Evolutionary conservation across 2,329 filamentous ascomycete species (phyloP), one percentile per base, ranked within the genome.

Genomic region (Apiospora phragmitis): DNA sequence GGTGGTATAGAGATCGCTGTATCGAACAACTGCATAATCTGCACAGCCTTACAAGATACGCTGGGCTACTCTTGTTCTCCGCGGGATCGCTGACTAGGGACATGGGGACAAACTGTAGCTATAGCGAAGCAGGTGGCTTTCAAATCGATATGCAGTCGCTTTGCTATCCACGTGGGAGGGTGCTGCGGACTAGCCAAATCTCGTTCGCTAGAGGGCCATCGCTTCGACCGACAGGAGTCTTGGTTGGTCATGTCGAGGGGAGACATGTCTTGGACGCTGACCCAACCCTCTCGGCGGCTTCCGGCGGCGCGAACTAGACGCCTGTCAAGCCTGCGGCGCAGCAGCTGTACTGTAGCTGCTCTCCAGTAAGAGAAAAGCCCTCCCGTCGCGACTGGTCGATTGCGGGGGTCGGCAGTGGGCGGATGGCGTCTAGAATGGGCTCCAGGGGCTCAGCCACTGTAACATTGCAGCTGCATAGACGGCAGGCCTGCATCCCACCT

Each of bases 391-490:
- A 38, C 32, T 38, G 32, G 55, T 38, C 55, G 55, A 62, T n/a
- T 62, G 55, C 32, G 55, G 55, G 55, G 51, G 18, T 11, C 51
- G 51, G 29, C 51, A 35, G 29, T 59, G 51, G 51, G 51, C 26
- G 29, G 51, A 59, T 59, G 51, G 55, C 55, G 55, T 38, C 55
- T 38, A 62, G 55, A 62, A n/a, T 12, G 18, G 55, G 55, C 14
- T 18, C 14, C 26, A 49, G 7, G 38, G 38, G 49, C 49, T 12
- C 55, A 62, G 55, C 55, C 55, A 62, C 55, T 38, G 55, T 35
- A 62, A 59, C 51, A 59, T 59, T n/a, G 51, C 51, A 59, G 35
- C 51, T 35, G 49, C 51, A 59, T 59, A 29, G 29, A n/a, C 51
- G 51, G 16, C 29, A 6, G 26, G 12, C 29, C 51, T 59, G 55